Evolutionary conservation across 2,329 filamentous ascomycete genomes (phyloP).

Genomic region (Amylocarpus encephaloides): DNA sequence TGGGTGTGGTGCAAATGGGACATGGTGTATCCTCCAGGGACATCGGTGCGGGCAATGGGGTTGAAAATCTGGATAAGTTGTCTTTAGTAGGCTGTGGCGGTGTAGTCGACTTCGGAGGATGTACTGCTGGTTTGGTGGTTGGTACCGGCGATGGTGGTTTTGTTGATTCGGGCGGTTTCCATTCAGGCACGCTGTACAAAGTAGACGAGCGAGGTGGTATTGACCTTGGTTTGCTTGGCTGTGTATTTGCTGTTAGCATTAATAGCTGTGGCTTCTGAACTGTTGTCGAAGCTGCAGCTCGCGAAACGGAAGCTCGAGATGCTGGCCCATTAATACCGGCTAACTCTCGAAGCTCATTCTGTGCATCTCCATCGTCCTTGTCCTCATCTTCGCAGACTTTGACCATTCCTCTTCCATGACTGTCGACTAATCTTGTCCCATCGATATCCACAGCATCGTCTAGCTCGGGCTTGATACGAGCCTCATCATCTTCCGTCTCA

Average conservation of each 20-base stretch:
- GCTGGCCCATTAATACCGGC: conserved; percentile 35
- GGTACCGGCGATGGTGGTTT: background rate
- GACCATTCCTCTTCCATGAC: conserved; percentile 60
- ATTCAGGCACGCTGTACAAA: conserved; percentile 6
- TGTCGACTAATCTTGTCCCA: conserved; percentile 58
- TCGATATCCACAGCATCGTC: conserved; percentile 58
- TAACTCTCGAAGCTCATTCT: conserved; percentile 63
- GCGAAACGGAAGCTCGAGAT: background rate
- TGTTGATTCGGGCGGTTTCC: conserved; percentile 11
- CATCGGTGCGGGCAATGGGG: background rate
- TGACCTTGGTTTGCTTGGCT: too few relatives aligned
- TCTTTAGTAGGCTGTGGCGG: background rate
- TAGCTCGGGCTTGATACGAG: conserved; percentile 35
- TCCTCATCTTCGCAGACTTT: conserved; percentile 69
- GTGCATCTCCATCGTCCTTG: conserved; percentile 49
- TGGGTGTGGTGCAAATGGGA: conserved; percentile 62
- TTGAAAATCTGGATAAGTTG: background rate
- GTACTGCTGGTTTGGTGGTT: background rate
- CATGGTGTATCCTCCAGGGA: conserved; percentile 36
- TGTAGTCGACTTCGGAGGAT: background rate
- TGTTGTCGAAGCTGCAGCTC: background rate
- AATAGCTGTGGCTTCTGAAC: too few relatives aligned
- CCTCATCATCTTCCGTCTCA: conserved; percentile 40
- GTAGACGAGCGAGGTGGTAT: background rate
- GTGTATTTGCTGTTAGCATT: too few relatives aligned